Evolutionary conservation across 805 yeast genomes (phyloP), one percentile per base, ranked within the genome.

Genomic region (Wickerhamiella sorbophila): DNA sequence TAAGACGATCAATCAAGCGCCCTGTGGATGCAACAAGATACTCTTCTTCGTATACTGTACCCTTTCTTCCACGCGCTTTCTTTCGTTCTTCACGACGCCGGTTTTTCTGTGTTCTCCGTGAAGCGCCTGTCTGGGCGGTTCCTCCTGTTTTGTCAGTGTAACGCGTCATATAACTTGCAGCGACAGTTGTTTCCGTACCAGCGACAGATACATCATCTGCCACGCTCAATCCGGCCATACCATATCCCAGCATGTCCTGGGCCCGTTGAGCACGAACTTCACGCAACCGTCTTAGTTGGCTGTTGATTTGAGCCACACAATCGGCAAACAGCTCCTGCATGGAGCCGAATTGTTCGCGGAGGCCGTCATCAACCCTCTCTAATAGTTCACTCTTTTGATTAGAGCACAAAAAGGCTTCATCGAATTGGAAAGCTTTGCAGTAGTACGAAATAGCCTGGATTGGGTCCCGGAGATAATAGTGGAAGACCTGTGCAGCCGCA

Each of bases 21-120:
- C 94, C 91, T 44, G 84, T 76, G 3, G 96, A 87, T 51, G 74
- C 75, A 38, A 91, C 78, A 43, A 91, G 71, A 59, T 91, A 91
- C 59, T 91, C 97, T 59, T 91, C 98, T 60, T 91, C 99, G 55
- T 91, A 91, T 17, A 91, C 81, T 5, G 96, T 88, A 37, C 97
- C 97, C 65, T 91, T 91, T 67, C 93, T 85, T 46, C 99, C 99
- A 53, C 94, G 75, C 2, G 98, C 99, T 46, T 77, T 73, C 65
- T 91, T 91, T 54, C 98, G 75, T 57, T 88, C 98, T 61, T 88
- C 96, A 50, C 98, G 75, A 59, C 95, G 82, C 50, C 78, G 75
- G 61, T 91, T 91, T 64, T 91, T 91, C 5, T 93, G 73, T 0
- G 98, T 87, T 55, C 80, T 73, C 60, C 99, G 74, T 0, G 95